phyloP scores from a whole-genome alignment of 805 yeast genomes.

The Starmerella geochares region DNA sequence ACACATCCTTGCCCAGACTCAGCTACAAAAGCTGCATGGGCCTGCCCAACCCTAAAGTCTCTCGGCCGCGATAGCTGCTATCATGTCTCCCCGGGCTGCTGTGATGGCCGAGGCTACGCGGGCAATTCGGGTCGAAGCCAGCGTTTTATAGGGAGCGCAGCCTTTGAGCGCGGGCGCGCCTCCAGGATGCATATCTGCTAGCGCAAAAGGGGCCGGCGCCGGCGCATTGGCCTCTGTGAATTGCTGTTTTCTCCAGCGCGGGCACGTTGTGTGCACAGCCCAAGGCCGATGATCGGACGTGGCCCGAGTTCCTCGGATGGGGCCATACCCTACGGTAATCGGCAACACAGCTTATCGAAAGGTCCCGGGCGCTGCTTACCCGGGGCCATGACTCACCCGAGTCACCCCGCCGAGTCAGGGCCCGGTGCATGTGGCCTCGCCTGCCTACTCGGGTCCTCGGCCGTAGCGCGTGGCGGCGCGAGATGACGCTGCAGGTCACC shows the following conservation, averaged over 20 bases:
- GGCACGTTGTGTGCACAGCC: background rate
- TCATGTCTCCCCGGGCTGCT: constrained; percentile 2
- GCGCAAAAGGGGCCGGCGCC: background rate
- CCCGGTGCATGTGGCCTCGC: background rate
- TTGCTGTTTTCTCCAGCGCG: background rate
- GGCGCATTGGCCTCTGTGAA: background rate
- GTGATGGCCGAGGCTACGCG: background rate
- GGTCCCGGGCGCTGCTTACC: background rate
- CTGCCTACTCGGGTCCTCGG: background rate
- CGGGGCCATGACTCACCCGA: constrained; percentile 5
- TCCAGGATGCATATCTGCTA: too few relatives aligned
- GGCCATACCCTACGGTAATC: constrained; percentile 6
- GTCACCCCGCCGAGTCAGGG: background rate
- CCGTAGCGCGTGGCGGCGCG: too few relatives aligned
- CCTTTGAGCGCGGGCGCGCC: too few relatives aligned
- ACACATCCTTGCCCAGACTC: constrained; percentile 6
- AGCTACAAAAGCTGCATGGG: background rate
- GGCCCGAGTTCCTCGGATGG: constrained; percentile 7
- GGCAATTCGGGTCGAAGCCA: background rate
- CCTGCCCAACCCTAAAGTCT: constrained; percentile 2
- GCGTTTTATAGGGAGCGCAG: background rate
- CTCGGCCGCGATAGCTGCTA: constrained; percentile 2
- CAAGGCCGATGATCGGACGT: constrained; percentile 5
- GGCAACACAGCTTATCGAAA: background rate
- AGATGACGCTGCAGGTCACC: background rate